Percentiles rank a stretch among this genome's conserved stretches.
Evolutionary conservation across 2,329 filamentous ascomycete species (phyloP).

Genomic region (Macrophomina tecta): DNA sequence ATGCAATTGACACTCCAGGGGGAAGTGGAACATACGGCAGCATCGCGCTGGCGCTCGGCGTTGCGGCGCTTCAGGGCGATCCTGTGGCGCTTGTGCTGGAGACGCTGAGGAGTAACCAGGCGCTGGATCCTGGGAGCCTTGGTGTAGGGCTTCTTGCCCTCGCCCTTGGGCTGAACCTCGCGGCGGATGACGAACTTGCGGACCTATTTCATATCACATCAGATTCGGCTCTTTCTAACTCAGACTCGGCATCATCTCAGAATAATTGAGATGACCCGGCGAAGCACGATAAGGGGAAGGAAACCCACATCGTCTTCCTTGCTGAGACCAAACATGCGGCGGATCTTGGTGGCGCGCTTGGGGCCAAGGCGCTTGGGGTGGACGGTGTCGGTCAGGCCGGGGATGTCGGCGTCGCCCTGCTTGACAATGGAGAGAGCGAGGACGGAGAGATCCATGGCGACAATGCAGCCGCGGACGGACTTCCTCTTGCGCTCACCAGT

Average conservation of each 20-base stretch:
- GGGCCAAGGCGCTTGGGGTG: slow-evolving; percentile 99
- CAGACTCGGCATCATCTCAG: slow-evolving; percentile 35
- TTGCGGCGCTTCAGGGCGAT: slow-evolving; percentile 98
- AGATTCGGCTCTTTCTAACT: slow-evolving; percentile 51
- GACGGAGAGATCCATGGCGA: slow-evolving; percentile 92
- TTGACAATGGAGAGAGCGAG: slow-evolving; percentile 95
- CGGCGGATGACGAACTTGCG: slow-evolving; percentile 99
- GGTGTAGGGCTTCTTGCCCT: slow-evolving; percentile 96
- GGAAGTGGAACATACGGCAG: slow-evolving; percentile 75
- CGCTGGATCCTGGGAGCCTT: slow-evolving; percentile 99
- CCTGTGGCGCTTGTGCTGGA: slow-evolving; percentile 99
- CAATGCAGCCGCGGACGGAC: slow-evolving; percentile 98
- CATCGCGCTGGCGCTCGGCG: slow-evolving; percentile 96
- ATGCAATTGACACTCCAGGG: neutral
- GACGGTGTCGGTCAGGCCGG: slow-evolving; percentile 95
- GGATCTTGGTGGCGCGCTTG: slow-evolving; percentile 99
- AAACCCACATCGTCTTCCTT: slow-evolving; percentile 99
- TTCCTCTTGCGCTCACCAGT: slow-evolving; percentile 99
- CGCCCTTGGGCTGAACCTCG: slow-evolving; percentile 94
- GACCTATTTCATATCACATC: slow-evolving; percentile 66
- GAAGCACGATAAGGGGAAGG: slow-evolving; percentile 35
- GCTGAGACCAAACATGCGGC: slow-evolving; percentile 99
- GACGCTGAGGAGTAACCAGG: slow-evolving; percentile 98
- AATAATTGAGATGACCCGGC: slow-evolving; percentile 61
- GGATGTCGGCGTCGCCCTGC: slow-evolving; percentile 93